Base-by-base conservation (phyloP, 2,329 filamentous ascomycete species). In the Knoxdaviesia capensis region DNA sequence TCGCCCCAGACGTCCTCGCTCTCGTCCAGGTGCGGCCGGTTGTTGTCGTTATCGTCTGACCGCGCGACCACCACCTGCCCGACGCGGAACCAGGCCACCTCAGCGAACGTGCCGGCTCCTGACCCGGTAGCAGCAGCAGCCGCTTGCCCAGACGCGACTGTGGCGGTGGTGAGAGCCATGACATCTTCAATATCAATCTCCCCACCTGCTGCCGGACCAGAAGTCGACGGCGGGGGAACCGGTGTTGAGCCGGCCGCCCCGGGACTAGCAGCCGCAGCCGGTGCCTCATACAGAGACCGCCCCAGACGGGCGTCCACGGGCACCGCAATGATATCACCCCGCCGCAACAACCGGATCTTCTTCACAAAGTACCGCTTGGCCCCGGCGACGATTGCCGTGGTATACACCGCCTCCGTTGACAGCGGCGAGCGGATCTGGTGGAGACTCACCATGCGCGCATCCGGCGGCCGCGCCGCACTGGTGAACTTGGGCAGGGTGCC, bases 21-120 rank as follows among this genome's bases (percentile, higher is more conserved):
- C 2, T 20, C 20, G 20, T 20, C 20, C 20, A 20, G 20, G 9
- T 72, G 20, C 20, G 20, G 20, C 20, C 20, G 71, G 33, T 75
- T 71, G n/a, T 70, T 66, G 6, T 71, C 64, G 1, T 50, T 47
- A 52, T 53, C 65, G 50, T 63, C 77, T 50, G 53, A 58, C 50
- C 62, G 74, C 53, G 63, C 63, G 5, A 68, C 61, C 43, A 66
- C 65, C 41, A 92, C 77, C 45, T 84, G 80, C 35, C 80, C 80
- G 36, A 98, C 80, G 48, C 78, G 83, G 65, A 94, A 96, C 90
- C 90, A 98, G 6, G 84, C 87, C 20, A 93, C 81, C 31, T 66
- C 71, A 57, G 69, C 74, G 49, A 60, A 63, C 44, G 48, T 55
- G 35, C 44, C 48, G 44, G 20, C 52, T 48, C 41, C 49, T 49